Evolutionary conservation across 192 early-diverging fungal genomes (phyloP), one percentile per base, ranked within the genome.

Genomic region (Oehlia diaphana): DNA sequence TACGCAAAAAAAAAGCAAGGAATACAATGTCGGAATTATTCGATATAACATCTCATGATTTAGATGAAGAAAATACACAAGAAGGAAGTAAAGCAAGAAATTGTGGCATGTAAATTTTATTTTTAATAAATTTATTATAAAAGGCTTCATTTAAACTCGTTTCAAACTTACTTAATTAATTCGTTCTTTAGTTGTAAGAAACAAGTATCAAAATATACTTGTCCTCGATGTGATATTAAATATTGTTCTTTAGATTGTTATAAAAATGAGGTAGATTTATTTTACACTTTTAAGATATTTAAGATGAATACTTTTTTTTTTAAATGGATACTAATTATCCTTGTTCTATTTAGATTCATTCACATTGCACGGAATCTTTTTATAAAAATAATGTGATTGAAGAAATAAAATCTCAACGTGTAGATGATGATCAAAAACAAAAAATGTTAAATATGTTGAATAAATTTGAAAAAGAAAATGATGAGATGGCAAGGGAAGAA

Each of bases 241-340:
- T 93, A 93, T 71, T 93, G 92, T 70, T 91, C 88, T 7, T 62
- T 93, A 28, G 47, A 77, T 4, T 93, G 92, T 74, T 93, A 92
- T 73, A 91, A 91, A 76, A 81, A 89, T 64, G 75, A 89, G 74
- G 88, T 90, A 74, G 13, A 16, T 61, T n/a, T 19, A 13, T 44
- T 28, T 42, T 62, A 31, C 13, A 2, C 2, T 4, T 31, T 62
- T 31, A 31, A 31, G 31, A 31, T 31, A 31, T 26, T 26, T 26
- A 26, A 26, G 26, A 26, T 26, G 31, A 31, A 31, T 31, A 31
- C 31, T 31, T 31, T 31, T 31, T n/a, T 26, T 31, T 31, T 31
- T 31, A 31, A 31, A 31, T 31, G 1, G 31, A 31, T 31, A 31
- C 31, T 31, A 31, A 31, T 1, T 31, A 31, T 31, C 31, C 2